phyloP scores from a whole-genome alignment of 2,329 filamentous ascomycete species.

The Bertia moriformis region DNA sequence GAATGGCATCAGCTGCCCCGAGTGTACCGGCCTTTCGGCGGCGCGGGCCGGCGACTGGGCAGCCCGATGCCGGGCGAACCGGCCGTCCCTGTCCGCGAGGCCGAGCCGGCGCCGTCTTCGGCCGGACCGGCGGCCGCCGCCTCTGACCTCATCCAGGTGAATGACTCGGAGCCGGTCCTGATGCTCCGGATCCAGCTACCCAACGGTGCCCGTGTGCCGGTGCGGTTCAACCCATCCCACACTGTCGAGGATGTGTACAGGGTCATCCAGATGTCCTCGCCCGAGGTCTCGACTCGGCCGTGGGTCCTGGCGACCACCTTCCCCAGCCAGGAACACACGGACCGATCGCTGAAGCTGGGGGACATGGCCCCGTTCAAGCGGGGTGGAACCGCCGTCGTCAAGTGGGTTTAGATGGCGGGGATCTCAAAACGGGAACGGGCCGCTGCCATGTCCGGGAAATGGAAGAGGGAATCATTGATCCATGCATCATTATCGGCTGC shows the following conservation, averaged over 20 bases:
- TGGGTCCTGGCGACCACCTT: conserved; percentile 75
- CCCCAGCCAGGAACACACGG: conserved; percentile 65
- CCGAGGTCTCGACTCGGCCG: conserved; percentile 36
- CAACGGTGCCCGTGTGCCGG: conserved; percentile 63
- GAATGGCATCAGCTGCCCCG: conserved; percentile 61
- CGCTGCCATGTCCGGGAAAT: no score
- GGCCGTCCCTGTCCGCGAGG: conserved; percentile 16
- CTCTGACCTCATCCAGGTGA: conserved; percentile 34
- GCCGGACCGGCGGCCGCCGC: conserved; percentile 10
- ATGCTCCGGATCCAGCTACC: conserved; percentile 65
- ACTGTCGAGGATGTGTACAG: conserved; percentile 66
- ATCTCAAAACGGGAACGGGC: no score
- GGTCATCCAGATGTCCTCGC: conserved; percentile 54
- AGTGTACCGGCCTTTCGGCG: conserved; percentile 62
- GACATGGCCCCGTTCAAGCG: conserved; percentile 52
- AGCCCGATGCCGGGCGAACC: conserved; percentile 58
- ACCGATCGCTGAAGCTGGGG: conserved; percentile 42
- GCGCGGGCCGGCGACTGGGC: conserved; percentile 59
- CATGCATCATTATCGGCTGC: no score
- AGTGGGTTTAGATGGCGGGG: conserved; percentile 18
- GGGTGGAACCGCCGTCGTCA: conserved; percentile 50
- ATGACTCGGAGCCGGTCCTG: conserved; percentile 53
- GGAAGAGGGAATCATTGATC: no score
- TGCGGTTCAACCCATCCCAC: conserved; percentile 67
- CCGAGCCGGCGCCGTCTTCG: conserved; percentile 14